Evolutionary conservation across 192 early-diverging fungal species (phyloP).

Genomic region (Backusella liffmaniae): DNA sequence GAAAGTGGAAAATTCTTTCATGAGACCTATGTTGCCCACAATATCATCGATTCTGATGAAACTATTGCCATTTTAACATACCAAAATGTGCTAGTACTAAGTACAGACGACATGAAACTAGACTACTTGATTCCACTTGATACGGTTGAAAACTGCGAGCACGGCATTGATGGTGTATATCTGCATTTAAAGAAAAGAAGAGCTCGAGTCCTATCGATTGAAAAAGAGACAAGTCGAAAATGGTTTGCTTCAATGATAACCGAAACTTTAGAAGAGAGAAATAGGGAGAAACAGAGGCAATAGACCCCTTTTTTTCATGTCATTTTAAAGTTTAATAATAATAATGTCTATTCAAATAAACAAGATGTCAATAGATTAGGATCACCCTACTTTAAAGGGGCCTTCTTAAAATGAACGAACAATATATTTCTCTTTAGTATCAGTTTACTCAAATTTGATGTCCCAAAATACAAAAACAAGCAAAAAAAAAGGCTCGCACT

Average conservation of each 20-base stretch:
- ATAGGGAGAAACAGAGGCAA: constrained; percentile 4
- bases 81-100: constrained; percentile 56
- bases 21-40: constrained; percentile 74
- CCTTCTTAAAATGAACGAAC: background rate
- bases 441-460: background rate
- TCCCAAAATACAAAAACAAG: background rate
- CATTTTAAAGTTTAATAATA: background rate
- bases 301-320: background rate
- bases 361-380: background rate
- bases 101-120: constrained; percentile 14
- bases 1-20: constrained; percentile 61
- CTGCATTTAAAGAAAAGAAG: constrained; percentile 3
- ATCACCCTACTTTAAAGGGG: background rate
- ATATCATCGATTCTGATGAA: constrained; percentile 35
- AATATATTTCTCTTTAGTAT: background rate
- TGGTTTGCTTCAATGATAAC: constrained; percentile 11
- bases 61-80: constrained; percentile 71
- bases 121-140: constrained; percentile 22
- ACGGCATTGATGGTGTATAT: background rate
- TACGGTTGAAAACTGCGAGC: background rate
- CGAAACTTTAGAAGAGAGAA: background rate
- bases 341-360: background rate
- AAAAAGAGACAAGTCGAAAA: background rate
- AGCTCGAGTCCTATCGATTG: background rate
- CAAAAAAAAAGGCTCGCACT: too few species aligned